Evolutionary conservation across 106 monocot genomes (phyloP).

Genomic region (Dactylorhiza incarnata): DNA sequence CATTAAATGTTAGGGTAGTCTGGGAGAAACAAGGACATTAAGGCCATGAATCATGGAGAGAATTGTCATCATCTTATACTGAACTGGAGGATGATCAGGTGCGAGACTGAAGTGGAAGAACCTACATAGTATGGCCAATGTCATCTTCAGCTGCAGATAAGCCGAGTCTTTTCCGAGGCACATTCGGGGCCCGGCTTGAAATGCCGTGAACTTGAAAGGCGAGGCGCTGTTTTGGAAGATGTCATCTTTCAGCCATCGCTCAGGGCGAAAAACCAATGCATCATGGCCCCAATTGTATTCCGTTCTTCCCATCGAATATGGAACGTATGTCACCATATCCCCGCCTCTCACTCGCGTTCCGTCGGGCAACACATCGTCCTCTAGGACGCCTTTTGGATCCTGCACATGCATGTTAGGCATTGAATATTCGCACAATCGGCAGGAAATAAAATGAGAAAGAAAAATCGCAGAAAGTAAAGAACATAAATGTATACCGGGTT

Average conservation of each 20-base stretch:
- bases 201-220: constrained; percentile 93
- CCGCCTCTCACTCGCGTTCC: constrained; percentile 50
- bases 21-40: constrained; percentile 34
- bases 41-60: constrained; percentile 89
- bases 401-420: not conserved
- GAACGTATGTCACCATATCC: constrained; percentile 63
- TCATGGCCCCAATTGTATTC: constrained; percentile 75
- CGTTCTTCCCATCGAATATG: constrained; percentile 96
- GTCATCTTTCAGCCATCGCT: constrained; percentile 68
- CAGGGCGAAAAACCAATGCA: constrained; percentile 54
- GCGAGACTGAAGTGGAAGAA: constrained; percentile 60
- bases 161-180: constrained; percentile 95
- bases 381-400: constrained; percentile 70
- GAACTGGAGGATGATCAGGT: constrained; percentile 40
- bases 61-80: constrained; percentile 85
- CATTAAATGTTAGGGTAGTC: not conserved
- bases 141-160: constrained; percentile 91
- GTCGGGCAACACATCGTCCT: constrained; percentile 84
- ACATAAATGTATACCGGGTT: too few species aligned
- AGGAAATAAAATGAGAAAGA: too few species aligned
- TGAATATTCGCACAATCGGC: too few species aligned
- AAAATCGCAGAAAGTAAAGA: too few species aligned
- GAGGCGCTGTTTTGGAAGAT: constrained; percentile 44
- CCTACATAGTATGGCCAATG: constrained; percentile 69
- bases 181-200: constrained; percentile 88